Percentiles rank a stretch among this genome's conserved stretches.
Evolutionary conservation across 1,284 basidiomycete genomes (phyloP).

Genomic region (Ceratobasidium sp.): DNA sequence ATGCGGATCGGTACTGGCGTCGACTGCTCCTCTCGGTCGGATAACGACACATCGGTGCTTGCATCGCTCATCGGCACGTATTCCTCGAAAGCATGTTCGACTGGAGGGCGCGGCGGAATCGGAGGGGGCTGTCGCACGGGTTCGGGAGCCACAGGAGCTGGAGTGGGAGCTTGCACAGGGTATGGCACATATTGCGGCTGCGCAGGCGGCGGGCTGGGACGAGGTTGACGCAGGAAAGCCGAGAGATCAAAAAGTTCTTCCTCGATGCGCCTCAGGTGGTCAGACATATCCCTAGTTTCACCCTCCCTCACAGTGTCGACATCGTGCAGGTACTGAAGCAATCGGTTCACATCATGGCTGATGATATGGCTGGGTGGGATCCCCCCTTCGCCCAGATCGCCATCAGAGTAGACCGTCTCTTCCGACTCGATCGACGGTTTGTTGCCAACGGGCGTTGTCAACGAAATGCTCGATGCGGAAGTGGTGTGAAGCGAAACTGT

Average conservation of each 20-base stretch:
- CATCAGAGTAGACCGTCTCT: constrained; percentile 65
- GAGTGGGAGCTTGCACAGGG: constrained; percentile 15
- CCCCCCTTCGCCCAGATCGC: constrained; percentile 45
- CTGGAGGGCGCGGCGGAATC: neutral
- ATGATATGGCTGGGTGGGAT: constrained; percentile 62
- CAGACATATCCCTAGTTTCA: constrained; percentile 71
- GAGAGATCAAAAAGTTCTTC: constrained; percentile 70
- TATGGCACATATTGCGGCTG: constrained; percentile 24
- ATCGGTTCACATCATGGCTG: constrained; percentile 73
- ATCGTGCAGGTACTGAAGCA: constrained; percentile 74
- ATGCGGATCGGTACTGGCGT: constrained; percentile 16
- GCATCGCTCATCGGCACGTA: constrained; percentile 45
- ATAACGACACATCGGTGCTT: constrained; percentile 27
- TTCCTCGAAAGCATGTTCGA: constrained; percentile 14
- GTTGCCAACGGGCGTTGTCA: constrained; percentile 73
- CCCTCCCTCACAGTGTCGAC: constrained; percentile 69
- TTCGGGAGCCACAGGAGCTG: neutral
- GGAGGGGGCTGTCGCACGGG: constrained; percentile 9
- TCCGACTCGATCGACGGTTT: constrained; percentile 69
- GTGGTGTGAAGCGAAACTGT: constrained; percentile 55
- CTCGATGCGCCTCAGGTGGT: constrained; percentile 71
- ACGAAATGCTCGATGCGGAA: constrained; percentile 62
- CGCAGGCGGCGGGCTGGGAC: constrained; percentile 31
- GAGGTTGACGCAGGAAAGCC: constrained; percentile 47
- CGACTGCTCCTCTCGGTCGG: constrained; percentile 4